These are phyloP conservation scores for Solanum chilense DNA, from an alignment of 257 asterid species.

Conservation along the genomic window DNA sequence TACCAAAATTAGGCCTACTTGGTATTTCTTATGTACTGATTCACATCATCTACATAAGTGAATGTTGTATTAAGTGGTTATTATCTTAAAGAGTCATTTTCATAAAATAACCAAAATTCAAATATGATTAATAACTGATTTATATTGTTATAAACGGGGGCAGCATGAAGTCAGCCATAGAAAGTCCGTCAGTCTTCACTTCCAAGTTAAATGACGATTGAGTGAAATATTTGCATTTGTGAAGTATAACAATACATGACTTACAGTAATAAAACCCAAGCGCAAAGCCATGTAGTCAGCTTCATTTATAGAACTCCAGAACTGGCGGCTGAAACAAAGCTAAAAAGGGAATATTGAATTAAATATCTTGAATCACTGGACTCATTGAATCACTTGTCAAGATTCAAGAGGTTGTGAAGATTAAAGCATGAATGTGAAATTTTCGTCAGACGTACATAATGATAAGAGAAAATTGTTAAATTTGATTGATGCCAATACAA, in stretches of 20 bases:
- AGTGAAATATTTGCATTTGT: background rate
- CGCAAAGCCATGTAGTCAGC: constrained; percentile 94
- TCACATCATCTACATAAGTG: background rate
- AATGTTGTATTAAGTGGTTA: background rate
- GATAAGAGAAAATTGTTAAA: background rate
- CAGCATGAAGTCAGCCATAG: background rate
- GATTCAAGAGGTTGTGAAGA: background rate
- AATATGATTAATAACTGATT: background rate
- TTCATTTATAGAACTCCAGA: constrained; percentile 90
- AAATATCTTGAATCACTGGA: background rate
- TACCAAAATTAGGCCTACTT: background rate
- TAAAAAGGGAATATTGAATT: constrained; percentile 15
- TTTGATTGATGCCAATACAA: background rate
- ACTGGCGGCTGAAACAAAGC: constrained; percentile 98
- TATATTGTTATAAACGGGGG: background rate
- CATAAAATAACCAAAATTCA: background rate
- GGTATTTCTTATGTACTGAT: background rate
- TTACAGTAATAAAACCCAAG: constrained; percentile 72
- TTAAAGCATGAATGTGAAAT: background rate
- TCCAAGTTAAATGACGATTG: background rate
- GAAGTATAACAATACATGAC: constrained; percentile 4
- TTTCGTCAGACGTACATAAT: background rate
- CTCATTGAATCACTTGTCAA: background rate
- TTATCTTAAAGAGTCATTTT: background rate
- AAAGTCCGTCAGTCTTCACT: background rate